Evolutionary conservation across 305 asterid species (phyloP), one percentile per base, ranked within the genome.

Genomic region (Nicotiana rustica): DNA sequence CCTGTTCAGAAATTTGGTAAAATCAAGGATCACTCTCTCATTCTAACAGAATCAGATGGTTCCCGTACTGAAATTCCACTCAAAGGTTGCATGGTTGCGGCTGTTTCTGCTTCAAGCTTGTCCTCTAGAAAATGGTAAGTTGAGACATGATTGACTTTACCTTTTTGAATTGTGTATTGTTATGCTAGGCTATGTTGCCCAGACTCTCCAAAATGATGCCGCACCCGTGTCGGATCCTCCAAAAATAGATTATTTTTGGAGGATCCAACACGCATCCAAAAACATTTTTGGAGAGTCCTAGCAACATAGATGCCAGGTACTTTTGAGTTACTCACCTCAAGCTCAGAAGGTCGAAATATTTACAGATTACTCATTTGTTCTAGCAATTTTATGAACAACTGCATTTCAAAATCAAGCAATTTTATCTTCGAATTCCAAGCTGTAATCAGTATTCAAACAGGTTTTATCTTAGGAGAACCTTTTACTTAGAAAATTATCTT

Each of bases 71-170:
- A 93, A 84, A 91, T 96, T 88, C 87, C 67, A 71, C 95, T 96
- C 21, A 91, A 59, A 80, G 97, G 97, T 69, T 96, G 99, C 90
- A 85, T 83, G 59, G 67, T 94, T 75, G 88, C 86, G 15, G 95
- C 99, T 89, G 98, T 96, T 86, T 96, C 99, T 1, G 94, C 97
- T 81, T 88, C 99, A 85, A 88, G 83, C 87, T 64, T 87, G 86
- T 77, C 98, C 29, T 82, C 96, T 18, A 91, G 92, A 87, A 96
- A 96, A 92, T 96, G 99, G 99, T 94, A 81, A 67, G 67, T 55
- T 35, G 38, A 66, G 31, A 81, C 33, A 62, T 52, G 17, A 76
- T 29, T 55, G 47, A 15, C 65, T 76, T 52, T 8, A 15, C 80
- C 80, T 55, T 76, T 76, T 76, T 55, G 47, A 49, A 75, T 38